Evolutionary conservation across 176 grass and related monocot species (phyloP), one percentile per base, ranked within the genome.

Genomic region (Rhynchospora tenuis): DNA sequence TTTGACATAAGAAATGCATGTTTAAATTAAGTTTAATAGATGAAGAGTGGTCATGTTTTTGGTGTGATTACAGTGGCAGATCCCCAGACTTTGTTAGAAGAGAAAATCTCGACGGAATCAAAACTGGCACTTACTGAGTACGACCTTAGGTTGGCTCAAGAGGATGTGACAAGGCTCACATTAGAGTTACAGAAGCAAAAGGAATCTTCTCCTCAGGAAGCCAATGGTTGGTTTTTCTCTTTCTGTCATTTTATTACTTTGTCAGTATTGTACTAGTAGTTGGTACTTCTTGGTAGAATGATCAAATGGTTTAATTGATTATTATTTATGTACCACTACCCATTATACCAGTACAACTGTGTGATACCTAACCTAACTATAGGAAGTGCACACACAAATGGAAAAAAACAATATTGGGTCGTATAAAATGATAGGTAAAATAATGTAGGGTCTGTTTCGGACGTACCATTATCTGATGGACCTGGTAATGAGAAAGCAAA

Each of bases 21-120:
- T 15, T 60, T 10, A 47, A 28, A 26, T 57, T 71, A 1, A 42
- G 7, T 51, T n/a, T 52, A 15, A 52, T 10, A 33, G 23, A 59
- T 38, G 50, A 8, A 46, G 16, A 50, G 13, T 56, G 16, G 8
- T 17, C 45, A 23, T 69, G 27, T 54, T 20, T 42, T 84, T 80
- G 48, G 20, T 78, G 67, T 84, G 83, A 86, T 84, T 85, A 81
- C 87, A 97, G 95, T 91, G 78, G 85, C 92, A 75, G 95, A 98
- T 87, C 90, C 95, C 92, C 95, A 98, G 56, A 93, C 58, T 87
- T 91, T 98, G 89, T 80, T 93, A 63, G 89, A 98, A 90, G 95
- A 91, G 89, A 98, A 98, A 86, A 85, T 86, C 73, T 79, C 87
- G 42, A 88, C 87, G 60, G 86, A 94, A 88, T 86, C 92, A 80